Evolutionary conservation across 345 rosid species (phyloP), one percentile per base, ranked within the genome.

Genomic region (Firmiana major): DNA sequence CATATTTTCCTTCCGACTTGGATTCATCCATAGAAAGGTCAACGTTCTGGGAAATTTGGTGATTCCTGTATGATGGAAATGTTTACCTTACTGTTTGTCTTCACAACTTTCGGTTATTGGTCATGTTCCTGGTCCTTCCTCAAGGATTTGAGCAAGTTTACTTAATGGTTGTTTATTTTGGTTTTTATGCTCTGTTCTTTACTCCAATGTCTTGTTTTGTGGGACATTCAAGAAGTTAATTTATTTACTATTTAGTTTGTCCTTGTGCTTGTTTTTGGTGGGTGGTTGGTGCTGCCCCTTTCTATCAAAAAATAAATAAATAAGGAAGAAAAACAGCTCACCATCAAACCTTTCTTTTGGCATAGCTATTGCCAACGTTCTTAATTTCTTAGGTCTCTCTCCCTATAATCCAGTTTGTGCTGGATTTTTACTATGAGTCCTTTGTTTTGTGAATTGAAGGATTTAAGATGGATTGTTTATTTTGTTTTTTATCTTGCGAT

Each of bases 391-490:
- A 49, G n/a, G 55, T 49, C 55, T 49, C 55, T 15, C 55, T 49
- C 46, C 6, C 45, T 3, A 7, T 16, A 64, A 64, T 36, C 46
- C 45, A 15, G 1, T 16, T 36, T 63, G 42, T 64, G 69, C 69
- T 64, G 19, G 26, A 64, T 8, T 64, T 64, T 19, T 64, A 64
- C 26, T 38, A 17, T 60, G 17, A 36, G 24, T 64, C 38, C 16
- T 64, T 36, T 64, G 69, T 38, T 38, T 9, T 19, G 8, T 36
- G 26, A 15, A 19, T 64, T 38, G 19, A 64, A 64, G 19, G 53
- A 21, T 66, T 66, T 66, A 66, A 66, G 51, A 21, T 42, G 71
- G 57, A 34, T n/a, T n/a, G n/a, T n/a, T n/a, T n/a, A n/a, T n/a
- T n/a, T n/a, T n/a, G n/a, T n/a, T n/a, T n/a, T n/a, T n/a, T n/a